Percentiles rank a stretch among this genome's conserved stretches.
These are phyloP conservation scores for Paulownia fortunei DNA, from an alignment of 257 asterid species.

Conservation along the genomic window DNA sequence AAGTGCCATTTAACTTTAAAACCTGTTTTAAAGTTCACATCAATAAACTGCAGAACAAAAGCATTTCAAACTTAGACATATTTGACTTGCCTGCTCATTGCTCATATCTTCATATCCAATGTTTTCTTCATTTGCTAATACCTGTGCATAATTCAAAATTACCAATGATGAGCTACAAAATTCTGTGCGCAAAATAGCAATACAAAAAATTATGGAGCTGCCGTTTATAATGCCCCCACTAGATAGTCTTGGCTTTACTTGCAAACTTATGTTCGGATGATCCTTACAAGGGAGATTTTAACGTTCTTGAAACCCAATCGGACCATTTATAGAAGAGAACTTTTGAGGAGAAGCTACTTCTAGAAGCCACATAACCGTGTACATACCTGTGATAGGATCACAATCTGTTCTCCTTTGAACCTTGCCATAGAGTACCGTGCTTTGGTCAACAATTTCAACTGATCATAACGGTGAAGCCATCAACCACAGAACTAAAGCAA, in stretches of 20 bases:
- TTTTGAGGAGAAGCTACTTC: not conserved
- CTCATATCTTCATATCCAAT: constrained; percentile 95
- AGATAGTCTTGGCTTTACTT: not conserved
- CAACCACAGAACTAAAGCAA: not conserved
- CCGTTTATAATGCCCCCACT: no score
- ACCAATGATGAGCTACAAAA: not conserved
- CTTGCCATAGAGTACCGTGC: constrained; percentile 86
- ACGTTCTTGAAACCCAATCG: not conserved
- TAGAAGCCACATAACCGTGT: constrained; percentile 6
- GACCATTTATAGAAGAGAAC: not conserved
- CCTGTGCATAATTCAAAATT: constrained; percentile 49
- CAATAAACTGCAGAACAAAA: not conserved
- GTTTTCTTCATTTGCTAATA: constrained; percentile 90
- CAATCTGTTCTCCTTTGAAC: constrained; percentile 89
- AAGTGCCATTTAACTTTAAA: constrained; percentile 79
- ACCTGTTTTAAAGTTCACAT: constrained; percentile 61
- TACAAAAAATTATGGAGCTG: not conserved
- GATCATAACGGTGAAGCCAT: no score
- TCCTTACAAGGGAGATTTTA: not conserved
- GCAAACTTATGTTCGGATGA: not conserved
- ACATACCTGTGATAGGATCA: constrained; percentile 91
- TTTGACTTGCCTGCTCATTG: constrained; percentile 81
- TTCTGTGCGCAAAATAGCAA: not conserved
- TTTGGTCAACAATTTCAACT: constrained; percentile 86
- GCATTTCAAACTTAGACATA: constrained; percentile 12